phyloP scores from a whole-genome alignment of 345 rosid genomes.

The Corchorus capsularis region DNA sequence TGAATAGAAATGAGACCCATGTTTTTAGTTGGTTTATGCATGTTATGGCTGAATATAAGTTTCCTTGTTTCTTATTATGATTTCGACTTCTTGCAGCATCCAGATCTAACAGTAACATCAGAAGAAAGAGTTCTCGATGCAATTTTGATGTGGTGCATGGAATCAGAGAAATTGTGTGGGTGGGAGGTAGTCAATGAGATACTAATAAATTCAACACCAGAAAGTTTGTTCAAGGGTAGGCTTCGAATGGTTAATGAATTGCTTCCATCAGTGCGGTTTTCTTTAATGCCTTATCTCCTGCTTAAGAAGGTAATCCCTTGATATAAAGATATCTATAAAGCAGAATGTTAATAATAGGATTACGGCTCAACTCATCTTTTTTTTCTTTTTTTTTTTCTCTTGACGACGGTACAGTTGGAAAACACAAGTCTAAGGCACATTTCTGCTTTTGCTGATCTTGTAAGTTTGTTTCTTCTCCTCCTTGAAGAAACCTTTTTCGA shows the following conservation, averaged over 20 bases:
- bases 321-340: conserved; percentile 12
- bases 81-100: conserved; percentile 66
- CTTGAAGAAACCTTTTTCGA: neutral
- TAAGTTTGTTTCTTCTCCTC: conserved; percentile 40
- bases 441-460: conserved; percentile 50
- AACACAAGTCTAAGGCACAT: conserved; percentile 57
- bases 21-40: neutral
- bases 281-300: conserved; percentile 61
- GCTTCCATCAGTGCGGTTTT: conserved; percentile 76
- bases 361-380: neutral
- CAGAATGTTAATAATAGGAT: neutral
- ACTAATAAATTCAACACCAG: conserved; percentile 40
- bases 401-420: conserved; percentile 61
- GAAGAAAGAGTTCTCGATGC: conserved; percentile 91
- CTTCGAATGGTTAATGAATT: conserved; percentile 55
- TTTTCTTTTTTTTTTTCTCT: conserved; percentile 8
- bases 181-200: conserved; percentile 78
- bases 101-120: conserved; percentile 87
- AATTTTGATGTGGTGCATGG: conserved; percentile 87
- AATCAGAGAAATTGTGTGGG: conserved; percentile 58
- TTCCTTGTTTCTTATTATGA: conserved; percentile 26
- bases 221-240: conserved; percentile 61
- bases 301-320: conserved; percentile 65
- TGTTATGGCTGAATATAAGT: neutral
- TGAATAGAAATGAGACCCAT: conserved; percentile 1